Conservation (phyloP, 2,329 filamentous ascomycete genomes). For the Monascus ruber region DNA sequence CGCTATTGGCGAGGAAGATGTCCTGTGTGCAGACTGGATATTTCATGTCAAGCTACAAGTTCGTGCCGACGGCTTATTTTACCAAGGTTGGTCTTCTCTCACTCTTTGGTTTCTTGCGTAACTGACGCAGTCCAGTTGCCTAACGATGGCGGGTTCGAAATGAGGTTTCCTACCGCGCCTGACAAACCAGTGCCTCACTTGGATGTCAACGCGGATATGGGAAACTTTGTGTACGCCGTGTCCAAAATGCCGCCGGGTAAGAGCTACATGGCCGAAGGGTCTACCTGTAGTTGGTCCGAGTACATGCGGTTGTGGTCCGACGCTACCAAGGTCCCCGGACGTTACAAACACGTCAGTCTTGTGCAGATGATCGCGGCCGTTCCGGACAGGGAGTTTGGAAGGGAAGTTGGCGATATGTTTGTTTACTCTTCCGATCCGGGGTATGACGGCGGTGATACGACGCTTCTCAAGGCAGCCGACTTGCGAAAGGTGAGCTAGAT, state of each 20-base stretch:
- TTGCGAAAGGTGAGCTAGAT: conserved; percentile 29
- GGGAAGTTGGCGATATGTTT: conserved; percentile 39
- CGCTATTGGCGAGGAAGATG: conserved; percentile 38
- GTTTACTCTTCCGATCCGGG: conserved; percentile 38
- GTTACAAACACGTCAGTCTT: conserved; percentile 30
- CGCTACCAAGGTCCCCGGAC: conserved; percentile 21
- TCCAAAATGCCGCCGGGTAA: conserved; percentile 40
- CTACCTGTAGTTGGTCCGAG: conserved; percentile 37
- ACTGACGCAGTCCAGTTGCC: background rate
- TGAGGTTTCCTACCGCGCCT: conserved; percentile 37
- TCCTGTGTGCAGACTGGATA: conserved; percentile 40
- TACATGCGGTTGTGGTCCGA: conserved; percentile 35
- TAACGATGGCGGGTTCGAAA: conserved; percentile 29
- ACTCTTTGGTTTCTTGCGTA: background rate
- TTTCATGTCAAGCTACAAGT: conserved; percentile 39
- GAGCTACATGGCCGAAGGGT: conserved; percentile 39
- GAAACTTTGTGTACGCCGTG: conserved; percentile 39
- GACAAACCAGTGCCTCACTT: conserved; percentile 34
- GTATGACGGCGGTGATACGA: conserved; percentile 37
- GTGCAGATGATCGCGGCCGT: conserved; percentile 32
- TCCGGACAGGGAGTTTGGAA: conserved; percentile 31
- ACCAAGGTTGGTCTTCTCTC: conserved; percentile 26
- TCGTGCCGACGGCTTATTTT: conserved; percentile 38
- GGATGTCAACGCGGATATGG: conserved; percentile 37
- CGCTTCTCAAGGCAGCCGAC: conserved; percentile 33